phyloP scores from a whole-genome alignment of 192 early-diverging fungal species.

The Backusella tuberculispora region DNA sequence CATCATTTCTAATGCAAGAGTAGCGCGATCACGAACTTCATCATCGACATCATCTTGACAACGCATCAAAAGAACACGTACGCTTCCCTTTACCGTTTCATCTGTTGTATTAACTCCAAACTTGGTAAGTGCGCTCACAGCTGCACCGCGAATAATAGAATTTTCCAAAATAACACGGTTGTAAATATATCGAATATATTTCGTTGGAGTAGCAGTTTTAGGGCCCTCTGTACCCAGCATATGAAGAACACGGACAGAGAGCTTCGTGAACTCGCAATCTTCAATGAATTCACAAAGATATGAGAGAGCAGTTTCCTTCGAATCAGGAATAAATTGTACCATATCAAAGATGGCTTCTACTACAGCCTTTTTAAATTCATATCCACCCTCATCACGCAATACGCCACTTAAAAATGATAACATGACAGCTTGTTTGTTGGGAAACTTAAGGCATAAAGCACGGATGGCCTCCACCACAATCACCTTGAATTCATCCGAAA shows the following conservation, averaged over 20 bases:
- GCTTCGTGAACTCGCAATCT: constrained; percentile 98
- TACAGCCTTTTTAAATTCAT: constrained; percentile 95
- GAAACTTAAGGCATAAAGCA: constrained; percentile 96
- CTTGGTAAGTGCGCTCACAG: constrained; percentile 92
- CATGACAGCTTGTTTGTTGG: constrained; percentile 92
- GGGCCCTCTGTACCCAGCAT: constrained; percentile 95
- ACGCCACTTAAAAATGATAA: constrained; percentile 90
- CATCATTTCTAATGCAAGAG: constrained; percentile 83
- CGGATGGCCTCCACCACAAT: constrained; percentile 99
- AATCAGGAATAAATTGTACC: constrained; percentile 91
- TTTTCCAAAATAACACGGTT: constrained; percentile 98
- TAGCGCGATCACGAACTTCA: constrained; percentile 96
- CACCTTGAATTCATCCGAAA: constrained; percentile 99
- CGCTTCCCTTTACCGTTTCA: constrained; percentile 65
- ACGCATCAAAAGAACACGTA: constrained; percentile 82
- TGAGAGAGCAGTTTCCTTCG: constrained; percentile 90
- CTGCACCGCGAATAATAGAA: constrained; percentile 93
- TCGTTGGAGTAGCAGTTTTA: constrained; percentile 85
- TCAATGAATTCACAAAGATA: constrained; percentile 99
- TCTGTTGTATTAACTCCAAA: constrained; percentile 89
- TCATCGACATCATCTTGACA: constrained; percentile 98
- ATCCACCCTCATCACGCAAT: constrained; percentile 96
- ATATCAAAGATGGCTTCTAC: constrained; percentile 98
- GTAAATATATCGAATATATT: constrained; percentile 99
- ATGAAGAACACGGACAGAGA: constrained; percentile 96